Evolutionary conservation across 148 eudicot genomes (phyloP), one percentile per base, ranked within the genome.

Genomic region (Fagopyrum homotropicum): DNA sequence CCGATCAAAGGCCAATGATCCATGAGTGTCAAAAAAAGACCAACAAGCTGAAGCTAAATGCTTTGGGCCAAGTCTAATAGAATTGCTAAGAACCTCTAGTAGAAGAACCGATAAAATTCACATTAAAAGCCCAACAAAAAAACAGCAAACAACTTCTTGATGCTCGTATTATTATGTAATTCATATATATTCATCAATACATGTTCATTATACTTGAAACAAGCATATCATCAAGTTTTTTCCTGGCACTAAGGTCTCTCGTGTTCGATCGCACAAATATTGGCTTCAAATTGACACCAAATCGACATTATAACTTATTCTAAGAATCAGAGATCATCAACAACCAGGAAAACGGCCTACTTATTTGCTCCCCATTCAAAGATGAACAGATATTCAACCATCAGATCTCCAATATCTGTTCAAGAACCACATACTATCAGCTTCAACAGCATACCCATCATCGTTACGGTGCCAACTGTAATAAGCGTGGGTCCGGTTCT

Each of bases 391-490:
- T 16, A 6, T 52, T 52, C n/a, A 52, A 17, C 17, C n/a, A 52
- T 16, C 17, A 17, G 57, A 12, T 52, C n/a, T 80, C 93, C 93
- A 92, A 78, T 81, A 89, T 71, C 90, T 76, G 74, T 92, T 90
- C 30, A 50, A 79, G 76, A 92, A 82, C 95, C 95, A 87, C 17
- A 84, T 12, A 44, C 87, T 83, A 76, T 92, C 97, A 0, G 88
- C 95, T 83, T 85, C 91, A 8, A 88, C 90, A 1, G 93, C 84
- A 50, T 79, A 79, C 16, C 89, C 90, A 76, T 92, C 97, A 79
- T 92, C 87, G 78, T 92, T 92, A 14, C 97, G 90, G 77, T 92
- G 95, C 95, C 97, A 92, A 17, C 76, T 73, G 61, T 84, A 92
- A 78, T 87, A 82, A 15, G 97, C 92, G 44, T 88, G 91, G 40